A percentile compares a stretch with the other conserved stretches of the same genome.
Evolutionary conservation across 257 asterid species (phyloP).

Genomic region (Solanum acaule): DNA sequence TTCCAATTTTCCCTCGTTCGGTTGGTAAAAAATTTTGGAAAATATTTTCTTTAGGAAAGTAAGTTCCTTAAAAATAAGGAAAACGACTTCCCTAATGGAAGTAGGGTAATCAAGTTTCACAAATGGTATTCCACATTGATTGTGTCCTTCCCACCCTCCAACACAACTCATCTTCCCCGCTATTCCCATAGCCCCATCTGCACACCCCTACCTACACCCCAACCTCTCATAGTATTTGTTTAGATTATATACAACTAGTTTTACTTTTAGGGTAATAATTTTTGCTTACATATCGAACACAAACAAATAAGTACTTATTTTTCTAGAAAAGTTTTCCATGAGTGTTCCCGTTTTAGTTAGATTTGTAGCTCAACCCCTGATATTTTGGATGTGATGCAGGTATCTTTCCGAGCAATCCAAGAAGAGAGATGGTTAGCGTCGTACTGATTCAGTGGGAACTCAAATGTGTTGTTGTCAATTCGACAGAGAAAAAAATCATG

Average conservation of each 20-base stretch:
- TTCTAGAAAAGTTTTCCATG: background rate
- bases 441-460: background rate
- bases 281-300: background rate
- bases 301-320: background rate
- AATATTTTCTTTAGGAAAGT: background rate
- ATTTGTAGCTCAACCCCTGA: background rate
- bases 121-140: background rate
- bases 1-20: background rate
- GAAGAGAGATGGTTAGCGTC: background rate
- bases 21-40: background rate
- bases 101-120: background rate
- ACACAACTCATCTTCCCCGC: background rate
- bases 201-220: background rate
- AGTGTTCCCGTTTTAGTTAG: background rate
- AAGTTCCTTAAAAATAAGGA: background rate
- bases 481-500: background rate
- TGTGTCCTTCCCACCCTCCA: background rate
- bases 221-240: background rate
- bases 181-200: background rate
- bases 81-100: background rate
- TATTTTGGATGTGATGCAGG: background rate
- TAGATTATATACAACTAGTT: background rate
- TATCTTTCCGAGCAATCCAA: background rate
- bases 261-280: too few species aligned
- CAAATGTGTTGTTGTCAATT: background rate